phyloP scores from a whole-genome alignment of 768 basidiomycete genomes.

The Hygrophorus russula region DNA sequence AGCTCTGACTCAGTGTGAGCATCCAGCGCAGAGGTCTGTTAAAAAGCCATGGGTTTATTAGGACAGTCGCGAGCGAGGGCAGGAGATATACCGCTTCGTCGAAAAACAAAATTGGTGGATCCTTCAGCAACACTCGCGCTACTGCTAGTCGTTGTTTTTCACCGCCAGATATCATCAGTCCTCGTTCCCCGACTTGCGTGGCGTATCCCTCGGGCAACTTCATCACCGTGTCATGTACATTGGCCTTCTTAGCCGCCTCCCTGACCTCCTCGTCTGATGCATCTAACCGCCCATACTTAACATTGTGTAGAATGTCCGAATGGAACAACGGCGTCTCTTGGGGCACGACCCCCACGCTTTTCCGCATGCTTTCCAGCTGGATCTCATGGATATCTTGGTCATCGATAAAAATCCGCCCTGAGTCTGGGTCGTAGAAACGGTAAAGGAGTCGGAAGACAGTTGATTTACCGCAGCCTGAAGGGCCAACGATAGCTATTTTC shows the following conservation, averaged over 20 bases:
- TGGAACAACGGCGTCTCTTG: slow-evolving; percentile 99
- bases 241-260: slow-evolving; percentile 76
- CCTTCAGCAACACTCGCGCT: slow-evolving; percentile 84
- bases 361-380: slow-evolving; percentile 61
- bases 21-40: slow-evolving; percentile 89
- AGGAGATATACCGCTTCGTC: slow-evolving; percentile 82
- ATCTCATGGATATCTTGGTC: slow-evolving; percentile 76
- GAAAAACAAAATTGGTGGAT: slow-evolving; percentile 94
- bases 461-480: slow-evolving; percentile 95
- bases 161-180: slow-evolving; percentile 96
- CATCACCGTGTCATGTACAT: slow-evolving; percentile 73
- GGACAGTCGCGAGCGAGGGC: not conserved
- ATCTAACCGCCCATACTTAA: slow-evolving; percentile 81
- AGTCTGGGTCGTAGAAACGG: slow-evolving; percentile 82
- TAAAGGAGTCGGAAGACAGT: slow-evolving; percentile 91
- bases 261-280: slow-evolving; percentile 86
- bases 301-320: slow-evolving; percentile 89
- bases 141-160: slow-evolving; percentile 97
- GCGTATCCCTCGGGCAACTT: slow-evolving; percentile 76
- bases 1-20: slow-evolving; percentile 91
- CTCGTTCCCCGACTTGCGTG: slow-evolving; percentile 92
- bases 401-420: slow-evolving; percentile 78
- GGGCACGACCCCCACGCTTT: slow-evolving; percentile 84
- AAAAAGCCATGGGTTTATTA: not conserved
- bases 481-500: slow-evolving; percentile 95